phyloP scores from a whole-genome alignment of 2,329 filamentous ascomycete species.

The Talaromyces piceae region DNA sequence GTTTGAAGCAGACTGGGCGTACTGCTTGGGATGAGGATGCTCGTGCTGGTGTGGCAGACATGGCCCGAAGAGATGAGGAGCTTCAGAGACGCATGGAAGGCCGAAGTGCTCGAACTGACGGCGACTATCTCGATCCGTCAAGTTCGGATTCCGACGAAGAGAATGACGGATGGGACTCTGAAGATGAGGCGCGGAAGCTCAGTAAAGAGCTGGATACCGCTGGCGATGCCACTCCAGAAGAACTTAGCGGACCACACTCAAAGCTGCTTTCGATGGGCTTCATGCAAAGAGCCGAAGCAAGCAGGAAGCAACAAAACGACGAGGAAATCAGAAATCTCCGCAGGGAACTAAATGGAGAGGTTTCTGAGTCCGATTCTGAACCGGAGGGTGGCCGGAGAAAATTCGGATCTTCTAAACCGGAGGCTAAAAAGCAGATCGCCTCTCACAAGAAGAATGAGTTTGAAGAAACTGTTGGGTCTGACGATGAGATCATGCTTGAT shows the following conservation, averaged over 20 bases:
- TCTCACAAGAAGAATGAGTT: constrained; percentile 47
- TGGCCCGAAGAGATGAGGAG: constrained; percentile 76
- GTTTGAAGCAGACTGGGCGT: constrained; percentile 67
- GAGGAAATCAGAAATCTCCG: constrained; percentile 63
- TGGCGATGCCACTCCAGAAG: constrained; percentile 37
- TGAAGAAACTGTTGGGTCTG: constrained; percentile 52
- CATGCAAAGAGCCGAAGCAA: constrained; percentile 82
- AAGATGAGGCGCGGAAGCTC: constrained; percentile 29
- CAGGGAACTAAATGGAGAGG: constrained; percentile 59
- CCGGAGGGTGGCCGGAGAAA: constrained; percentile 56
- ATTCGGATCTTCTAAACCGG: constrained; percentile 28
- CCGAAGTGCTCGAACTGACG: constrained; percentile 55
- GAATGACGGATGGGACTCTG: constrained; percentile 48
- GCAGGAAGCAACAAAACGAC: constrained; percentile 71
- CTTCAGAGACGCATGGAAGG: constrained; percentile 72
- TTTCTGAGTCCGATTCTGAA: constrained; percentile 48
- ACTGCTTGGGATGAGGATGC: constrained; percentile 86
- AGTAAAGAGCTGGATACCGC: constrained; percentile 40
- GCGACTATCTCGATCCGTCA: constrained; percentile 43
- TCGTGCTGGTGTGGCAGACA: constrained; percentile 66
- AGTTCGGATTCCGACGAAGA: constrained; percentile 57
- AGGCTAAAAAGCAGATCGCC: constrained; percentile 23
- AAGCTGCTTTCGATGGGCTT: constrained; percentile 82
- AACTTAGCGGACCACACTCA: constrained; percentile 45
- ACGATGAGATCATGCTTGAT: constrained; percentile 27